Conservation (phyloP, 495 filamentous ascomycete genomes). For the Neurospora sp. region DNA sequence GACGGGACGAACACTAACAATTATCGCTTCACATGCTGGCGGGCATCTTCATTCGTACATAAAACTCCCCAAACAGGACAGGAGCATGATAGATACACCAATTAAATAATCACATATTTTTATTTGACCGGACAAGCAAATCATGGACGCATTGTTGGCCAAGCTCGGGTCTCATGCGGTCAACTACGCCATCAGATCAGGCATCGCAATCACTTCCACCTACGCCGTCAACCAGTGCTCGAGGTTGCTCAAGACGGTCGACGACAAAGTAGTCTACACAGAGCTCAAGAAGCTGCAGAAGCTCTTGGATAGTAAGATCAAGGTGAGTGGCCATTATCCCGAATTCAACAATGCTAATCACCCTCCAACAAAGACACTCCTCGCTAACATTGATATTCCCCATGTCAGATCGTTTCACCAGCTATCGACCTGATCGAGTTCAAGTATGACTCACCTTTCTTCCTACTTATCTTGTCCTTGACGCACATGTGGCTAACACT, state of each 20-base stretch:
- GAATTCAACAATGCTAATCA: neutral
- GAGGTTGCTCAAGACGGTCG: conserved; percentile 60
- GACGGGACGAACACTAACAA: conserved; percentile 1
- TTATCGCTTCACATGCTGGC: neutral
- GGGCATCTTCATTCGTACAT: neutral
- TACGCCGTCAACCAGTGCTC: conserved; percentile 80
- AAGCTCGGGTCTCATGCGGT: conserved; percentile 65
- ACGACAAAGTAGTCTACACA: conserved; percentile 53
- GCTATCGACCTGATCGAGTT: conserved; percentile 92
- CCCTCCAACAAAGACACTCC: neutral
- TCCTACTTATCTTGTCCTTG: neutral
- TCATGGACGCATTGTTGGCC: conserved; percentile 70
- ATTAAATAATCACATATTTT: neutral
- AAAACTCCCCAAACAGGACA: neutral
- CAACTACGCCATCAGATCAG: conserved; percentile 88
- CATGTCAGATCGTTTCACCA: conserved; percentile 67
- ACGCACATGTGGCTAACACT: conserved; percentile 1
- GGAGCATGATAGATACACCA: neutral
- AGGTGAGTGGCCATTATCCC: conserved; percentile 36
- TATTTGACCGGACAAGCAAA: conserved; percentile 14
- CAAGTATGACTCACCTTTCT: conserved; percentile 42
- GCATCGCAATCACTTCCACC: conserved; percentile 73
- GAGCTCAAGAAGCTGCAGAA: conserved; percentile 65
- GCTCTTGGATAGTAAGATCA: conserved; percentile 73
- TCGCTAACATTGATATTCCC: neutral